Evolutionary conservation across 2,329 filamentous ascomycete species (phyloP).

Genomic region (Paraphaeosphaeria minitans): DNA sequence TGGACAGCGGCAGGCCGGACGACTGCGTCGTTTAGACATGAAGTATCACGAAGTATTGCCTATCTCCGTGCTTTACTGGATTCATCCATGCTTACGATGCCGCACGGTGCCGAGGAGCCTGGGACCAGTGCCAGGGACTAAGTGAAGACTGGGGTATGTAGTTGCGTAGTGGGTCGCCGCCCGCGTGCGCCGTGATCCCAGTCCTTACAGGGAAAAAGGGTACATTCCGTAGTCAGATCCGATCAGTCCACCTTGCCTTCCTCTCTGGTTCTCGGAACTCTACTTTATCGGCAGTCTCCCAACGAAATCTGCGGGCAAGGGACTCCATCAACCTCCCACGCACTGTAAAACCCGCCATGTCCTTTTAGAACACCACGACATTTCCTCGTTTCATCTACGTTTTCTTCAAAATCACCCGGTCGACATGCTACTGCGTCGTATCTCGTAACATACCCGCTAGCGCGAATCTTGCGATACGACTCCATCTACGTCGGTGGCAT

Average conservation of each 20-base stretch:
- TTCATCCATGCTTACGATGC: slow-evolving; percentile 5
- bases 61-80: neutral
- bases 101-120: slow-evolving; percentile 4
- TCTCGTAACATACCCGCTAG: slow-evolving; percentile 16
- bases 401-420: neutral
- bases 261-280: slow-evolving; percentile 8
- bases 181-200: slow-evolving; percentile 13
- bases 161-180: slow-evolving; percentile 5
- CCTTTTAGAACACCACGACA: neutral
- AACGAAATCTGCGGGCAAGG: slow-evolving; percentile 4
- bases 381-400: neutral
- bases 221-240: slow-evolving; percentile 17
- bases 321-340: neutral
- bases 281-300: slow-evolving; percentile 35
- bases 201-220: slow-evolving; percentile 5
- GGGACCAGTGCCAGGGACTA: slow-evolving; percentile 12
- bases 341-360: slow-evolving; percentile 13
- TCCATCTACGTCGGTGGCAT: slow-evolving; percentile 8
- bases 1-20: neutral
- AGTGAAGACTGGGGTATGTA: slow-evolving; percentile 11
- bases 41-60: slow-evolving; percentile 2
- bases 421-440: slow-evolving; percentile 15
- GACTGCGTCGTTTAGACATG: neutral
- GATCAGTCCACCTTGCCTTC: slow-evolving; percentile 8
- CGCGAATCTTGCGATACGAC: slow-evolving; percentile 13